These are phyloP conservation scores for maize (Zea mays) DNA, from an alignment of 176 grass and related monocot genomes.

Conservation along the genomic window DNA sequence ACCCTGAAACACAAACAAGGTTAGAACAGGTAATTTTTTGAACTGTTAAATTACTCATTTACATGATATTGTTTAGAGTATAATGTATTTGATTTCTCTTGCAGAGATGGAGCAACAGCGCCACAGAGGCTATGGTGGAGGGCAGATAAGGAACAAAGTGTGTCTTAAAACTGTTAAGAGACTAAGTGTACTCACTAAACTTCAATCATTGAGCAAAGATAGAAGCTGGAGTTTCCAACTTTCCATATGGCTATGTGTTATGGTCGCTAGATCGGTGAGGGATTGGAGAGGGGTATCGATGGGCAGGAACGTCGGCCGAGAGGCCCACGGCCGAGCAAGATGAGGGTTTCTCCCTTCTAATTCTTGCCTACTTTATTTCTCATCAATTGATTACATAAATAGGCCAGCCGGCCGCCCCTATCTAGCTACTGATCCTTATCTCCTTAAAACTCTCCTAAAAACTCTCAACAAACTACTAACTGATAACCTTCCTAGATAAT, in stretches of 20 bases:
- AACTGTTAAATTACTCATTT: neutral
- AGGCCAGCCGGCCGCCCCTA: too few relatives aligned
- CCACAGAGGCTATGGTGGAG: neutral
- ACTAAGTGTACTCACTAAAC: neutral
- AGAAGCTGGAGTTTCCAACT: neutral
- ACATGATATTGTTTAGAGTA: neutral
- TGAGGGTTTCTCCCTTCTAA: too few relatives aligned
- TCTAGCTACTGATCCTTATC: too few relatives aligned
- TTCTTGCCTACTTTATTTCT: too few relatives aligned
- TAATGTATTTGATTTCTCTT: neutral
- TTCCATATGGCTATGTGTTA: neutral
- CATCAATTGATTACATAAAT: too few relatives aligned
- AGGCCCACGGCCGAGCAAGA: too few relatives aligned
- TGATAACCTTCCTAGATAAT: too few relatives aligned
- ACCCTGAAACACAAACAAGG: constrained; percentile 38
- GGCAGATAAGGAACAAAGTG: neutral
- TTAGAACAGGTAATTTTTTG: neutral
- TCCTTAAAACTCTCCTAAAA: too few relatives aligned
- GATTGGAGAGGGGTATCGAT: too few relatives aligned
- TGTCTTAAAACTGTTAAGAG: neutral
- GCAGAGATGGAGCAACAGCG: neutral
- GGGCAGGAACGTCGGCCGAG: too few relatives aligned
- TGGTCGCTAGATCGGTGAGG: too few relatives aligned
- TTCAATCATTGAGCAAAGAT: neutral
- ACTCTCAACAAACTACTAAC: too few relatives aligned